Evolutionary conservation across 768 basidiomycete genomes (phyloP), one percentile per base, ranked within the genome.

Genomic region (Lactarius sp.): DNA sequence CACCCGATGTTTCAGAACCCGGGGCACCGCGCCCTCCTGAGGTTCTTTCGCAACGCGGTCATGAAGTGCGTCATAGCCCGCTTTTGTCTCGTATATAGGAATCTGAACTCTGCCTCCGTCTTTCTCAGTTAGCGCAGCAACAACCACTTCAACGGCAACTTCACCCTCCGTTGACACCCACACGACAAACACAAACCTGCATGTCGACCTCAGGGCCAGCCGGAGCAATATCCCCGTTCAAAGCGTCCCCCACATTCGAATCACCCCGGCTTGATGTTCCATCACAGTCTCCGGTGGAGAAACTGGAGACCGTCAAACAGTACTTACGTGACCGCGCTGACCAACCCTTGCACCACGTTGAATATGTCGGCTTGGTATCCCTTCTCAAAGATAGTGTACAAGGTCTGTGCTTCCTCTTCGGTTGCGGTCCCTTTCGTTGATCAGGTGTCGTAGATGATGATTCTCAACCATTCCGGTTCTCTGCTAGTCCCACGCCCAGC

Each of bases 401-500:
- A 69, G 76, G 82, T 84, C 66, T 37, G 76, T 53, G 4, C 55
- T 3, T 27, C 60, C 31, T 42, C 9, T 14, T 62, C 18, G 20
- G 53, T 27, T 2, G 16, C 61, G 14, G 20, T 36, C 58, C 60
- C 22, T 42, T 64, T 57, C 53, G 20, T 66, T 65, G 50, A 69
- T 54, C 56, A 67, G 46, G 61, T 51, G 37, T 44, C 10, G 7
- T 18, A 66, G 66, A 74, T 55, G 62, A 68, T 47, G 71, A 73
- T 52, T 66, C 75, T 75, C 27, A 82, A 64, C 84, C 84, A 1
- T 88, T 88, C 74, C 82, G 85, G 42, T 88, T 88, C 73, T 81
- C 84, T 4, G 79, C 77, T 47, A 77, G 73, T 46, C 74, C 76
- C n/a, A 74, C 77, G 1, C 78, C 80, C 14, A 73, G 72, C 22